Base-by-base conservation (phyloP, 768 basidiomycete genomes). In the Lentinula aciculospora region DNA sequence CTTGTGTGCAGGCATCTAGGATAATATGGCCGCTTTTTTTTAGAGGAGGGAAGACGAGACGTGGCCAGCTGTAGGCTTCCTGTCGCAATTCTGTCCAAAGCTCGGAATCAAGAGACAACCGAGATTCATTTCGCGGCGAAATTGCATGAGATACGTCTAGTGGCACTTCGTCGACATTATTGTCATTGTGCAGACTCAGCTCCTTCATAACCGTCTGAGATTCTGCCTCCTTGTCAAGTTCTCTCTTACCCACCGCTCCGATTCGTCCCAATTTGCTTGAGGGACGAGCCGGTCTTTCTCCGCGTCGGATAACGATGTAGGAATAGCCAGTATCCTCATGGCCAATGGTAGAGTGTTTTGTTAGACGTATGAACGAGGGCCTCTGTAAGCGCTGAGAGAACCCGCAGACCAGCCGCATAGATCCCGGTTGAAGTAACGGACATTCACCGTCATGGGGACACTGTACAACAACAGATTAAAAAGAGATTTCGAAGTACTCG, bases 21-120 rank as follows among this genome's bases (percentile, higher is more conserved):
- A 94, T 87, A 62, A 98, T 82, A 69, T 98, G 96, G 0, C 95
- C 95, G 62, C 85, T 88, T 60, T 85, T 84, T 71, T 97, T 97
- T 66, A 97, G 67, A 29, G 97, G 96, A n/a, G 94, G 86, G 63
- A 92, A 89, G 51, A 98, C 81, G 32, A 98, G 79, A 56, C 97
- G 83, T 36, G 96, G 92, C 96, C 96, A 97, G 44, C 76, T 72
- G 61, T 87, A 93, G 10, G 94, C 86, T 69, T 95, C 92, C 27
- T 74, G 72, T 62, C 88, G 76, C 60, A 98, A 70, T 29, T 76
- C 72, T 36, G 74, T 78, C 59, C 83, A 70, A 17, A 89, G 62
- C 8, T n/a, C 21, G 8, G 10, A 28, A 21, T 50, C 51, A 50
- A 53, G 34, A 15, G 32, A 32, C 27, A 34, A 3, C 12, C 23